Percentiles rank a stretch among this genome's conserved stretches.
phyloP scores from a whole-genome alignment of 768 basidiomycete species.

The Xerocomus brunneocitrinus region DNA sequence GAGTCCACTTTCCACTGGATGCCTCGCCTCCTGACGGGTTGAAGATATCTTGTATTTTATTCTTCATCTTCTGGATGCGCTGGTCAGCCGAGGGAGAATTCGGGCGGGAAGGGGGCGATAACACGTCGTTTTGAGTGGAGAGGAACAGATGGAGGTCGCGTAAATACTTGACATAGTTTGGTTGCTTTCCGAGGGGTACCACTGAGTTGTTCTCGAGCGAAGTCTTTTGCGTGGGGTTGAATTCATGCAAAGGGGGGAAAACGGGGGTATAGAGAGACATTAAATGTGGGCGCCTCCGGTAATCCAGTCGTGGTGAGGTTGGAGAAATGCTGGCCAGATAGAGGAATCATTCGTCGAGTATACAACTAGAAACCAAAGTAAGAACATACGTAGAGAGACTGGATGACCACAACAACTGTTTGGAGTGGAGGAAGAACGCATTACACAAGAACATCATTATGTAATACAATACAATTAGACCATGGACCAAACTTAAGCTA shows the following conservation, averaged over 20 bases:
- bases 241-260: slow-evolving; percentile 24
- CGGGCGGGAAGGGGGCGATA: slow-evolving; percentile 35
- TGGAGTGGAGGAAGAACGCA: neutral
- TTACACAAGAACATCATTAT: slow-evolving; percentile 18
- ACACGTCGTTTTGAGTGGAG: slow-evolving; percentile 28
- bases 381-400: slow-evolving; percentile 6
- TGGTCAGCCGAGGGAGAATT: slow-evolving; percentile 27
- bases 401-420: neutral
- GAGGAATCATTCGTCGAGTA: neutral
- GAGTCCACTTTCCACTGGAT: slow-evolving; percentile 45
- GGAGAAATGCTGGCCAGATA: neutral
- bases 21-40: slow-evolving; percentile 35
- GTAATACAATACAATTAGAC: slow-evolving; percentile 6
- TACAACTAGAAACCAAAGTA: neutral
- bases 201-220: neutral
- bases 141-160: slow-evolving; percentile 32
- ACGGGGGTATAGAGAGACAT: slow-evolving; percentile 36
- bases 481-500: neutral
- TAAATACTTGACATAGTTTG: slow-evolving; percentile 22
- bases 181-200: slow-evolving; percentile 5
- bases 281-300: neutral
- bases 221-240: slow-evolving; percentile 3
- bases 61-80: slow-evolving; percentile 31
- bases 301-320: neutral
- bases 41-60: slow-evolving; percentile 34